Conservation (phyloP, 306 rosid genomes). For the Hylodesmum podocarpum region DNA sequence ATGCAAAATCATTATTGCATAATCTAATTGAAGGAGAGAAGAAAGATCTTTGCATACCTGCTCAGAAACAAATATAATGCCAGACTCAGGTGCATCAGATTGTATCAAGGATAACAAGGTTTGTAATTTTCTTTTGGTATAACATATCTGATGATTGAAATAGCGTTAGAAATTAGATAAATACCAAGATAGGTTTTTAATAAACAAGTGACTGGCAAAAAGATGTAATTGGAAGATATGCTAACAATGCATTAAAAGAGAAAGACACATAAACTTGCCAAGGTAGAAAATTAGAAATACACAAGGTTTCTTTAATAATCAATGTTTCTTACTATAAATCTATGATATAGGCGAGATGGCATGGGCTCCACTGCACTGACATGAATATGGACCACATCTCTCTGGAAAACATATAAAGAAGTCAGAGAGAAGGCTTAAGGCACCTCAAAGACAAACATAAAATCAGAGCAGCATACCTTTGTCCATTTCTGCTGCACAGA, state of each 20-base stretch:
- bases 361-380: slow-evolving; percentile 78
- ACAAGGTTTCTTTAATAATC: not conserved
- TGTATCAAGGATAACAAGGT: slow-evolving; percentile 63
- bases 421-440: slow-evolving; percentile 18
- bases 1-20: not conserved
- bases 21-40: not conserved
- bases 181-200: slow-evolving; percentile 19
- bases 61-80: slow-evolving; percentile 76
- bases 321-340: slow-evolving; percentile 66
- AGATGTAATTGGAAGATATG: not conserved
- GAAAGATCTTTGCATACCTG: slow-evolving; percentile 61
- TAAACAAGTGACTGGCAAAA: not conserved
- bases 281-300: slow-evolving; percentile 12
- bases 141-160: slow-evolving; percentile 57
- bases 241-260: not conserved
- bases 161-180: slow-evolving; percentile 28
- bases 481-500: slow-evolving; percentile 97
- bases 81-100: slow-evolving; percentile 71
- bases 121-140: slow-evolving; percentile 53
- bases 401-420: slow-evolving; percentile 51
- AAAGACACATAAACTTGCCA: not conserved
- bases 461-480: slow-evolving; percentile 55
- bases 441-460: slow-evolving; percentile 29
- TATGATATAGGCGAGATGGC: slow-evolving; percentile 76
- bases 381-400: slow-evolving; percentile 78